Evolutionary conservation across 306 rosid genomes (phyloP).

Genomic region (Prunus salicina): DNA sequence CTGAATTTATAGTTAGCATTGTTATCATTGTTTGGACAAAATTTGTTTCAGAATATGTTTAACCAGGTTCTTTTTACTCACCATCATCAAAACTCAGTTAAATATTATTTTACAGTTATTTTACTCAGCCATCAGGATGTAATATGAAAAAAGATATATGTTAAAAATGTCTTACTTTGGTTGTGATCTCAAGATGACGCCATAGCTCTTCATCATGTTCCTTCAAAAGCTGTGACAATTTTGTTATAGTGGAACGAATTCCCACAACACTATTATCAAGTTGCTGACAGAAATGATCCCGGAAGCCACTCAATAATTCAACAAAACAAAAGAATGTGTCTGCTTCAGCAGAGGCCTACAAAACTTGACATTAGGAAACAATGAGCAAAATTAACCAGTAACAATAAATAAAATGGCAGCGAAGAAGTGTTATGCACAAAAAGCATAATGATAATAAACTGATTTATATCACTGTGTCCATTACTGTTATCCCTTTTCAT

Average conservation of each 20-base stretch:
- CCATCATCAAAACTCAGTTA: too few relatives aligned
- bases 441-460: background rate
- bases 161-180: slow-evolving; percentile 63
- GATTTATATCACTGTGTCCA: background rate
- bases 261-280: slow-evolving; percentile 98
- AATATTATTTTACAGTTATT: background rate
- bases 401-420: background rate
- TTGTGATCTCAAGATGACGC: slow-evolving; percentile 99
- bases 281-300: slow-evolving; percentile 98
- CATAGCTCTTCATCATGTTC: slow-evolving; percentile 97
- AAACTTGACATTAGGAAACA: slow-evolving; percentile 30
- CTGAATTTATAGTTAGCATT: too few relatives aligned
- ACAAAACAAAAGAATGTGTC: slow-evolving; percentile 98
- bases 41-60: too few relatives aligned
- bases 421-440: background rate
- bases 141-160: background rate
- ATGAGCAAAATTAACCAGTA: slow-evolving; percentile 28
- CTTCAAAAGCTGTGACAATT: slow-evolving; percentile 82
- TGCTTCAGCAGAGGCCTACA: slow-evolving; percentile 91
- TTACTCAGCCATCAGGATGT: background rate
- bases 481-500: background rate
- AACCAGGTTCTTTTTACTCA: too few relatives aligned
- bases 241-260: slow-evolving; percentile 91
- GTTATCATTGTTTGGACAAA: too few relatives aligned
- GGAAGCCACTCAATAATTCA: slow-evolving; percentile 90